Conservation (phyloP, 169 alveolate species). For the Toxoplasma gondii region DNA sequence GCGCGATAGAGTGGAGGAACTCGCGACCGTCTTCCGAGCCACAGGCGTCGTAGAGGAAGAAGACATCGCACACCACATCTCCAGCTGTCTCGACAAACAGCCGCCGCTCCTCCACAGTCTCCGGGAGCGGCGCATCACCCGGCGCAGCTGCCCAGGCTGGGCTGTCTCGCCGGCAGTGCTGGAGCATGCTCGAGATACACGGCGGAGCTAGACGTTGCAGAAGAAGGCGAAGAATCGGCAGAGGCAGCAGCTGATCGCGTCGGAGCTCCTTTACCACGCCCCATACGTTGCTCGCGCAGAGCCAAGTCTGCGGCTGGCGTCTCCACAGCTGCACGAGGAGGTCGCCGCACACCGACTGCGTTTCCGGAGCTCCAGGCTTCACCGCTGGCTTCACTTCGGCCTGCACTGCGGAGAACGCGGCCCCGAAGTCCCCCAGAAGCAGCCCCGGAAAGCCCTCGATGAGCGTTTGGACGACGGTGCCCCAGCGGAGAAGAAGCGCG, state of each 20-base stretch:
- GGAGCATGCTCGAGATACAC: constrained; percentile 49
- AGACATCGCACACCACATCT: constrained; percentile 41
- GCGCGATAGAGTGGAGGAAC: constrained; percentile 29
- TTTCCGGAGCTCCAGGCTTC: background rate
- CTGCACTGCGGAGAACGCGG: background rate
- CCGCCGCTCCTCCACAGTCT: constrained; percentile 20
- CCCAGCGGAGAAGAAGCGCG: constrained; percentile 50
- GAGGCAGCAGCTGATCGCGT: constrained; percentile 53
- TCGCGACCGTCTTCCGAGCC: constrained; percentile 42
- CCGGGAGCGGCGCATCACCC: background rate
- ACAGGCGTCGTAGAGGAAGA: constrained; percentile 47
- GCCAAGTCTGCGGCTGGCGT: constrained; percentile 51
- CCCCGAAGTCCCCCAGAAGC: constrained; percentile 37
- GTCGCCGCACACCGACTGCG: constrained; percentile 33
- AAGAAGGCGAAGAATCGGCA: constrained; percentile 41
- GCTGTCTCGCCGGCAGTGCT: constrained; percentile 50
- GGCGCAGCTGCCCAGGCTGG: constrained; percentile 1
- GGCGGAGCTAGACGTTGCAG: constrained; percentile 36
- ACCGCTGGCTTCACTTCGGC: background rate
- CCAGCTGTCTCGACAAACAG: constrained; percentile 48
- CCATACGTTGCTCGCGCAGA: constrained; percentile 48
- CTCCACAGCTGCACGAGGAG: constrained; percentile 61
- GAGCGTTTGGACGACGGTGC: constrained; percentile 55
- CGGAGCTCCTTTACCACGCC: constrained; percentile 46
- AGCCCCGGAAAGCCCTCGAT: constrained; percentile 52